Conservation (phyloP, 1,284 basidiomycete species). For the Ganoderma sinense region DNA sequence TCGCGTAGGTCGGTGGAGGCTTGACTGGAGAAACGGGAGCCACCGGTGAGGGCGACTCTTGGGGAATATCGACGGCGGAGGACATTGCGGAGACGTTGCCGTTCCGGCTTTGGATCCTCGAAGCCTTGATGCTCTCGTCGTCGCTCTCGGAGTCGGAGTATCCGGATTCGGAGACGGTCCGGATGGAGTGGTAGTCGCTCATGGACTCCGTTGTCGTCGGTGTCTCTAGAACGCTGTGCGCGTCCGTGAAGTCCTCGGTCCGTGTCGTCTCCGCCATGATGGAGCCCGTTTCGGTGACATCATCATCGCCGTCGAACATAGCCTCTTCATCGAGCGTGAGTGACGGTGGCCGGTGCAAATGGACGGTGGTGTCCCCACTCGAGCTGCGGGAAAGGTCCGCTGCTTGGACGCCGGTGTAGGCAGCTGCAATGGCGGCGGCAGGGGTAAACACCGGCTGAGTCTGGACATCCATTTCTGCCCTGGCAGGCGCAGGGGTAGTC, state of each 20-base stretch:
- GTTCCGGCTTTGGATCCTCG: slow-evolving; percentile 49
- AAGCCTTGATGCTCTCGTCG: slow-evolving; percentile 76
- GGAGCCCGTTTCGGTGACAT: slow-evolving; percentile 66
- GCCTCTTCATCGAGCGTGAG: slow-evolving; percentile 43
- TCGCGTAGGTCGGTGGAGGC: slow-evolving; percentile 45
- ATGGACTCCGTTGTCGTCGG: slow-evolving; percentile 65
- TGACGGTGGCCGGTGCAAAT: slow-evolving; percentile 46
- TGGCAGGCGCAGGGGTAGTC: background rate
- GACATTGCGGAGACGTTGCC: slow-evolving; percentile 39
- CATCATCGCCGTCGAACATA: slow-evolving; percentile 51
- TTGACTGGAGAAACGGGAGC: slow-evolving; percentile 14
- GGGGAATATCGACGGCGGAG: slow-evolving; percentile 28
- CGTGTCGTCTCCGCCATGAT: slow-evolving; percentile 67
- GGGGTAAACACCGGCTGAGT: slow-evolving; percentile 30
- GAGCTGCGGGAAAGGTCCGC: slow-evolving; percentile 32
- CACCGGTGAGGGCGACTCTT: slow-evolving; percentile 22
- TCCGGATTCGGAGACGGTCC: slow-evolving; percentile 76
- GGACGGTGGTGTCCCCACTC: slow-evolving; percentile 52
- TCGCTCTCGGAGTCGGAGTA: slow-evolving; percentile 50
- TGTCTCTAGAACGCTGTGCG: slow-evolving; percentile 71
- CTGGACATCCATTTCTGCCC: slow-evolving; percentile 45
- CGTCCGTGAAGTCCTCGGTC: slow-evolving; percentile 85
- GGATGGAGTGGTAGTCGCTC: slow-evolving; percentile 79
- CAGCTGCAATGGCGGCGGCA: slow-evolving; percentile 19
- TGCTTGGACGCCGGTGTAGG: slow-evolving; percentile 29